Base-by-base conservation (phyloP, 169 alveolate genomes). In the Toxoplasma gondii region DNA sequence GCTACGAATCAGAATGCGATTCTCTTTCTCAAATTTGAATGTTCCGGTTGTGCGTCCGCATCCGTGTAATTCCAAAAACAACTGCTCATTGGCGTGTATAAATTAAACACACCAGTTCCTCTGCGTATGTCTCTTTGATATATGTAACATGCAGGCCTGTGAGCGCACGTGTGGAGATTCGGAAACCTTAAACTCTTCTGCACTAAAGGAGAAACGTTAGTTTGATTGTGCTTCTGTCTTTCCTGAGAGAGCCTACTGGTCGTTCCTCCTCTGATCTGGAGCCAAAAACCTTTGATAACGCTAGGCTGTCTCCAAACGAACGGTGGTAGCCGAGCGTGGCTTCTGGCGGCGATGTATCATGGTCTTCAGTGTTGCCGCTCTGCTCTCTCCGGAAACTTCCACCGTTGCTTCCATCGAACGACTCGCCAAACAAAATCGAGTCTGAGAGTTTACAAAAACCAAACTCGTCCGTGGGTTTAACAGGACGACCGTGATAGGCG, bases 281-380 rank as follows among this genome's bases (percentile, higher is more conserved):
- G 0, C 78, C 78, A 31, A 64, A 24, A 29, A 78, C 44, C 87
- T 39, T 34, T 78, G 87, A 39, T 24, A 7, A 41, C 44, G 87
- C 87, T 29, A 78, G 41, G 9, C 87, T 78, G 29, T 78, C 87
- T 34, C 87, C 44, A 34, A 78, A 78, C 22, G 87, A 78, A 34
- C 45, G 87, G 45, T 39, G 87, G 87, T 78, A 78, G 43, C 87
- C 87, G 34, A 78, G 53, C 16, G 87, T 64, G 34, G 78, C 78
- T 24, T 29, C 78, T 31, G 36, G 34, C 78, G 78, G 78, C 36
- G 78, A 64, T 9, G 78, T 64, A 19, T 64, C 2, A 29, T 29
- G 10, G 36, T 29, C 34, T 64, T 64, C 36, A 19, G 12, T 29
- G 34, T 19, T 64, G 29, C n/a, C 78, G 27, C 78, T 64, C 36